These are phyloP conservation scores for Daldinia caldariorum DNA, from an alignment of 495 filamentous ascomycete species.

Conservation along the genomic window DNA sequence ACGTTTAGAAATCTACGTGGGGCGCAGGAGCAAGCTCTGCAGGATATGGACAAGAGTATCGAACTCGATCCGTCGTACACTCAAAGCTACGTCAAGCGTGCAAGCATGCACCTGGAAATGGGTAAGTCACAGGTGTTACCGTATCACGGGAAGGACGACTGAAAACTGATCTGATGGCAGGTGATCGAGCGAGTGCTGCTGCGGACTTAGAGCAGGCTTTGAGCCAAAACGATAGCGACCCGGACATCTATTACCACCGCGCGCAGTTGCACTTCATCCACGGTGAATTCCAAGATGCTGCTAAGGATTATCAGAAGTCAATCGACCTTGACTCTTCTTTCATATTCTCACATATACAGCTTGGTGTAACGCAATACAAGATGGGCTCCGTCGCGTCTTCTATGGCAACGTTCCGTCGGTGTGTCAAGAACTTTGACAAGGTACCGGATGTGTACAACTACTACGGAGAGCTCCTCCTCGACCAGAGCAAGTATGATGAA, in stretches of 20 bases:
- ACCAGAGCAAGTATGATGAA: conserved; percentile 94
- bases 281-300: conserved; percentile 88
- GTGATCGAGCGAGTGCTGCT: conserved; percentile 84
- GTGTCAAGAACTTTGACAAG: conserved; percentile 97
- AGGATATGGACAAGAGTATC: conserved; percentile 89
- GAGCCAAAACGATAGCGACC: conserved; percentile 85
- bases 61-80: conserved; percentile 87
- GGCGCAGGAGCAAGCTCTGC: conserved; percentile 81
- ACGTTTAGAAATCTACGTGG: conserved; percentile 94
- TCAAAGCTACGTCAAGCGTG: conserved; percentile 98
- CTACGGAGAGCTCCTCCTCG: conserved; percentile 96
- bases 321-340: conserved; percentile 95
- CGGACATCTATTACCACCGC: conserved; percentile 99
- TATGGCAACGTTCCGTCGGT: conserved; percentile 96
- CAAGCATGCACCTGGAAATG: conserved; percentile 96
- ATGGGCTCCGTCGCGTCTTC: conserved; percentile 98
- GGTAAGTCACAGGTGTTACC: conserved; percentile 64
- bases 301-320: conserved; percentile 98
- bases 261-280: conserved; percentile 99
- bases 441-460: conserved; percentile 99
- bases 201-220: conserved; percentile 89
- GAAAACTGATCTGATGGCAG: conserved; percentile 56
- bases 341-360: conserved; percentile 99
- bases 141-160: neutral
- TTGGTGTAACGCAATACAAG: conserved; percentile 99